These are phyloP conservation scores for Suillus subalutaceus DNA, from an alignment of 768 basidiomycete species.

Conservation along the genomic window DNA sequence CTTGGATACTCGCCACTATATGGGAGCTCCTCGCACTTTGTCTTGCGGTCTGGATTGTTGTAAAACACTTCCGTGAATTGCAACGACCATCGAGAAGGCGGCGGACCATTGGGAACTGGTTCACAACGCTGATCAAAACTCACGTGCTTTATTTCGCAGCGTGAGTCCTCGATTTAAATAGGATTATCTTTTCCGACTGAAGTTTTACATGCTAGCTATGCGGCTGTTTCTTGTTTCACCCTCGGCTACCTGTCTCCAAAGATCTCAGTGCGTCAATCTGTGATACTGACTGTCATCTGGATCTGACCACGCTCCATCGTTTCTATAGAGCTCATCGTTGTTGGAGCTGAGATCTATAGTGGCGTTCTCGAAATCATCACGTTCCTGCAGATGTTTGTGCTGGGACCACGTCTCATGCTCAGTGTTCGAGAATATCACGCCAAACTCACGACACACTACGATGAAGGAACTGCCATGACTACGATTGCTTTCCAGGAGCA, in stretches of 20 bases:
- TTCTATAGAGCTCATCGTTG: background rate
- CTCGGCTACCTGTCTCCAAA: slow-evolving; percentile 1
- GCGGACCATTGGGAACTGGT: background rate
- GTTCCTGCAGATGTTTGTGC: slow-evolving; percentile 1
- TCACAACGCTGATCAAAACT: background rate
- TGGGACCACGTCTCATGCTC: slow-evolving; percentile 3
- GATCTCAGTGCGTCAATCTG: background rate
- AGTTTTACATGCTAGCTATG: background rate
- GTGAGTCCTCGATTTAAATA: background rate
- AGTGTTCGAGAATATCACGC: slow-evolving; percentile 4
- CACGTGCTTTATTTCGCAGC: slow-evolving; percentile 2
- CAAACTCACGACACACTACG: background rate
- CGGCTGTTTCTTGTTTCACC: slow-evolving; percentile 5
- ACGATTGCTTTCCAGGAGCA: slow-evolving; percentile 4
- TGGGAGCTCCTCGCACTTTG: background rate
- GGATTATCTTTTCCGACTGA: background rate
- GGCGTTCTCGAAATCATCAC: background rate
- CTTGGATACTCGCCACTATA: background rate
- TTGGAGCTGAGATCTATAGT: background rate
- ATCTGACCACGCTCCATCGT: background rate
- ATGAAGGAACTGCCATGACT: background rate
- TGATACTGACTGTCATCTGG: background rate
- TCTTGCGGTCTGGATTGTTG: background rate
- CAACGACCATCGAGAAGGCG: background rate
- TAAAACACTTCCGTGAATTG: background rate